Base-by-base conservation (phyloP, 345 rosid species). In the Euphorbia pulcherrima region DNA sequence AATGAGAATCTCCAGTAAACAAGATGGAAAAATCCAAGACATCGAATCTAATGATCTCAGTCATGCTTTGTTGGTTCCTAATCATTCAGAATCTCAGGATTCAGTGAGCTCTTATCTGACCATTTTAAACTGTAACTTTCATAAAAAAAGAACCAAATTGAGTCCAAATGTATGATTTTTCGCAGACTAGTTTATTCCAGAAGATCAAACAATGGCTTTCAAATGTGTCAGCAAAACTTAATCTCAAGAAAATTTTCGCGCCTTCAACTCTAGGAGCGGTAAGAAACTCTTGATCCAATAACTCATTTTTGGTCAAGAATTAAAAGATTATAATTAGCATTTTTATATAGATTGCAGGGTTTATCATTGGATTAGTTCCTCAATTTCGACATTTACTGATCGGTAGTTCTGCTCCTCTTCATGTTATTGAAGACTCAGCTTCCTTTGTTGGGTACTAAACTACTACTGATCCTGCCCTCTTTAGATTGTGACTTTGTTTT, bases 181-280 rank as follows among this genome's bases (percentile, higher is more conserved):
- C n/a, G n/a, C n/a, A 18, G 1, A 41, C 47, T 41, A 41, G 47
- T 41, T 41, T 41, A 1, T 2, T 48, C 6, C 26, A 20, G 26
- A 77, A 69, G 77, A 30, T 62, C 3, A 77, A 50, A 55, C 57
- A 26, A 69, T 50, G 58, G 11, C 54, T 74, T 17, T 20, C 50
- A 47, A 57, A 9, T 11, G 26, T 72, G 14, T 41, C 58, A 66
- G 59, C 16, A 30, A 64, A 75, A 52, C 54, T 76, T 60, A 74
- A 76, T 67, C 75, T 77, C 18, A 69, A 63, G 61, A 62, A 37
- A 30, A 8, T 80, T 23, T 65, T 83, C 59, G 79, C 86, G 3
- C 86, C 86, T 33, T 78, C 82, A 47, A 83, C 79, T 20, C 73
- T 39, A 21, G 86, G 70, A 72, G 84, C 79, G 68, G 84, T 83